A percentile compares a stretch with the other conserved stretches of the same genome.
These are phyloP conservation scores for Chionographis japonica DNA, from an alignment of 106 monocot species.

Conservation along the genomic window DNA sequence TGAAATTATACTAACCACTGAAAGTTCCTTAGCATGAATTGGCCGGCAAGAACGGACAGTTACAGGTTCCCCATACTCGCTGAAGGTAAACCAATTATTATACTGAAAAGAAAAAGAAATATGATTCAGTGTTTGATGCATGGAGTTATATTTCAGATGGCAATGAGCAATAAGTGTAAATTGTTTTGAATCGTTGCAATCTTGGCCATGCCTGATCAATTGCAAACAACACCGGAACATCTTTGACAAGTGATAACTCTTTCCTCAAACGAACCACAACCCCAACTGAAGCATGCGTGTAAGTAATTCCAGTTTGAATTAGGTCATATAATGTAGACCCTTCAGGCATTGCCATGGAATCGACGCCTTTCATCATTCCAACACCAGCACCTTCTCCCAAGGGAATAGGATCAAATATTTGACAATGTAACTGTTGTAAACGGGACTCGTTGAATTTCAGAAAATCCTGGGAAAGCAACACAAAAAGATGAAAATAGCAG, in stretches of 20 bases:
- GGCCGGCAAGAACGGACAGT: slow-evolving; percentile 61
- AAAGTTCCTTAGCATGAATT: slow-evolving; percentile 86
- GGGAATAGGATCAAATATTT: slow-evolving; percentile 80
- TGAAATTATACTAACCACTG: slow-evolving; percentile 53
- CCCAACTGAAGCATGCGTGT: slow-evolving; percentile 75
- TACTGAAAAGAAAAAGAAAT: slow-evolving; percentile 48
- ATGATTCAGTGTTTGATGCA: not conserved
- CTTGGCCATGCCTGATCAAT: slow-evolving; percentile 70
- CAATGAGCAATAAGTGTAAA: not conserved
- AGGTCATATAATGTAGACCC: slow-evolving; percentile 85
- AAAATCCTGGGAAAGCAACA: slow-evolving; percentile 57
- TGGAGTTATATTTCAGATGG: not conserved
- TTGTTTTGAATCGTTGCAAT: not conserved
- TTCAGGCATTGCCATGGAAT: slow-evolving; percentile 86
- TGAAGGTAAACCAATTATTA: slow-evolving; percentile 99
- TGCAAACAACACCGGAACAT: slow-evolving; percentile 90
- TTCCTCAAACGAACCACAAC: slow-evolving; percentile 84
- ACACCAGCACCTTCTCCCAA: slow-evolving; percentile 85
- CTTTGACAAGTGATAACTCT: slow-evolving; percentile 83
- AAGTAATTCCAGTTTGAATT: slow-evolving; percentile 81
- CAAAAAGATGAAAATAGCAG: not conserved
- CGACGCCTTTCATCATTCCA: slow-evolving; percentile 51
- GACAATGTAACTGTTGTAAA: slow-evolving; percentile 67
- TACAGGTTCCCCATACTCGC: slow-evolving; percentile 77
- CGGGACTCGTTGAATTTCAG: slow-evolving; percentile 79